Conservation (phyloP, 2,329 filamentous ascomycete genomes). For the Apiospora malaysiana region DNA sequence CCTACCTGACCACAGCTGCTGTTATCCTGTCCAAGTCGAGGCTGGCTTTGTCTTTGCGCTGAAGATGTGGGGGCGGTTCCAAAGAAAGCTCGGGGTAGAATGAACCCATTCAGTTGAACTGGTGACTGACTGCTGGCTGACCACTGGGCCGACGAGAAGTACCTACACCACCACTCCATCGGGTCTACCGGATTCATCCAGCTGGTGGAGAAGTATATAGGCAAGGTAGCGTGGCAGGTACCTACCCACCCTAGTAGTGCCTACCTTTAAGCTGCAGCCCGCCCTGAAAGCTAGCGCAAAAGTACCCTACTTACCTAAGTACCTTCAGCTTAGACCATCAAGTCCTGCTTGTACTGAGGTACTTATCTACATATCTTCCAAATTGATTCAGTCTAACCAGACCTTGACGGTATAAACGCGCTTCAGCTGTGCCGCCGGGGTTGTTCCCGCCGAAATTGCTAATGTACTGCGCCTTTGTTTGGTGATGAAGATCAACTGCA, state of each 20-base stretch:
- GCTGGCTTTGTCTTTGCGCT: not conserved
- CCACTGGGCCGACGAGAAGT: not conserved
- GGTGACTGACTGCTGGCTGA: no score
- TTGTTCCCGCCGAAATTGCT: not conserved
- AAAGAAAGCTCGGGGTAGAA: slow-evolving; percentile 3
- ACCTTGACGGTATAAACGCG: not conserved
- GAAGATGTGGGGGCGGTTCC: not conserved
- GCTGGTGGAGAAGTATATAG: not conserved
- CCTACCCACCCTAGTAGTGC: no score
- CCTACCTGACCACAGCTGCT: not conserved
- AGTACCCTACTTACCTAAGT: not conserved
- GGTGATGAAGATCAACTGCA: not conserved
- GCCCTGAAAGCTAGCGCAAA: not conserved
- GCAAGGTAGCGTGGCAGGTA: no score
- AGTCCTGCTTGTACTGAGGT: not conserved
- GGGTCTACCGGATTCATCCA: slow-evolving; percentile 14
- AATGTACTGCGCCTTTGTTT: not conserved
- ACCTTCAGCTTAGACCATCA: not conserved
- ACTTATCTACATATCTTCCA: no score
- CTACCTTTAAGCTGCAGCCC: not conserved
- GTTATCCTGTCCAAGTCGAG: not conserved
- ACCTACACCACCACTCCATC: not conserved
- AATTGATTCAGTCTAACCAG: not conserved
- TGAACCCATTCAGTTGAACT: not conserved
- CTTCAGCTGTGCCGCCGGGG: not conserved